Conservation (phyloP, 805 yeast genomes). For the Saccharomycopsis guyanensis region DNA sequence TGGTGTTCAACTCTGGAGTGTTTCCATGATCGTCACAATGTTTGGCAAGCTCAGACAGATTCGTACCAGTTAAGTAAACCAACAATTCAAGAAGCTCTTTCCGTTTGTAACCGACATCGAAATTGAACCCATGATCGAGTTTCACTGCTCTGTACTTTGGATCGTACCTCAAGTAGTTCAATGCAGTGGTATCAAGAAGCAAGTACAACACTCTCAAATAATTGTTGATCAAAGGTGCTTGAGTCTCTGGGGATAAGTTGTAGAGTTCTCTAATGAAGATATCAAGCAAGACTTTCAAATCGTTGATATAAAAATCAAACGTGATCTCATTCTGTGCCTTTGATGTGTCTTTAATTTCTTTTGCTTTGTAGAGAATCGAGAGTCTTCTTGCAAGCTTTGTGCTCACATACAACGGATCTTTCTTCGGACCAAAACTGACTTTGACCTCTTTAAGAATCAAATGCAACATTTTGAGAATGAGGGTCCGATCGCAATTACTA, state of each 20-base stretch:
- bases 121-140: constrained; percentile 7
- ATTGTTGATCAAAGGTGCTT: constrained; percentile 34
- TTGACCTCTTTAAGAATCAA: constrained; percentile 27
- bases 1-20: not conserved
- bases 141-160: not conserved
- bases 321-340: not conserved
- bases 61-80: constrained; percentile 17
- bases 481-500: constrained; percentile 44
- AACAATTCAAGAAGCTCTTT: constrained; percentile 18
- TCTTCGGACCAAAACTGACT: not conserved
- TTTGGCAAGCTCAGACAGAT: constrained; percentile 10
- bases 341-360: not conserved
- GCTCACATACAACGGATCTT: not conserved
- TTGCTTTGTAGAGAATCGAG: not conserved
- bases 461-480: constrained; percentile 47
- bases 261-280: constrained; percentile 49
- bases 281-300: constrained; percentile 48
- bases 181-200: constrained; percentile 39
- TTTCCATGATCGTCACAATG: constrained; percentile 3
- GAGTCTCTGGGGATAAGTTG: constrained; percentile 36
- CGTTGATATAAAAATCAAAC: constrained; percentile 40
- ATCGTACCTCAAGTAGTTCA: constrained; percentile 24
- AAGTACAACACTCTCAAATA: constrained; percentile 47
- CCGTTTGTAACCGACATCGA: constrained; percentile 16
- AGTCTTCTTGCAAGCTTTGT: not conserved